Evolutionary conservation across 192 early-diverging fungal species (phyloP).

Genomic region (Podila verticillata): DNA sequence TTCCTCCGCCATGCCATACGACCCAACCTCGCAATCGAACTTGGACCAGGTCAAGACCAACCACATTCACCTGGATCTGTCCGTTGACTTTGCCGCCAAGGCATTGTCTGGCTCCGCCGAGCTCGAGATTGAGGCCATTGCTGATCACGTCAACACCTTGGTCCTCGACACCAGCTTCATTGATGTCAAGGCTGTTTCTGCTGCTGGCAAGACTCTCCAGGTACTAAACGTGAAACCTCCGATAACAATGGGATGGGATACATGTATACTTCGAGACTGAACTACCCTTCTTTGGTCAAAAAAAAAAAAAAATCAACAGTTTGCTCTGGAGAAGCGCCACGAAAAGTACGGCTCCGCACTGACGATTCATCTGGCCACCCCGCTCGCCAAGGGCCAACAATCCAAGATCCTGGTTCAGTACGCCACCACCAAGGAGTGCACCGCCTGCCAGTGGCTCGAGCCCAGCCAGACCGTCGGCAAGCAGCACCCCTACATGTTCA

Average conservation of each 20-base stretch:
- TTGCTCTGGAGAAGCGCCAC: constrained; percentile 62
- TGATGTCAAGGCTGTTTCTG: constrained; percentile 53
- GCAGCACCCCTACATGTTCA: constrained; percentile 94
- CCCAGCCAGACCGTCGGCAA: constrained; percentile 96
- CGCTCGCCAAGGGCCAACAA: constrained; percentile 55
- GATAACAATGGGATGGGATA: too few species aligned
- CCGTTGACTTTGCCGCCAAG: constrained; percentile 80
- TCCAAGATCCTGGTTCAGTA: constrained; percentile 77
- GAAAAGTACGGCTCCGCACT: constrained; percentile 79
- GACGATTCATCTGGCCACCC: constrained; percentile 62
- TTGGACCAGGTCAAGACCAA: constrained; percentile 74
- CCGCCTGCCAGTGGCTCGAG: constrained; percentile 92
- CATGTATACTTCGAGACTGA: too few species aligned
- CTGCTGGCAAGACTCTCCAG: constrained; percentile 37
- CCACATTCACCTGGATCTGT: constrained; percentile 80
- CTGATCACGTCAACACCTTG: constrained; percentile 63
- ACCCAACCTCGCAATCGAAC: constrained; percentile 90
- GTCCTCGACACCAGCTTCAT: constrained; percentile 79
- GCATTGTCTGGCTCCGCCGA: constrained; percentile 73
- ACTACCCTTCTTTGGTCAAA: too few species aligned
- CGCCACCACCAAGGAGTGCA: constrained; percentile 80
- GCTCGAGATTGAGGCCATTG: constrained; percentile 66
- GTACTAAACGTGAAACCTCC: constrained; percentile 10
- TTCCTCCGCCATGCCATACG: constrained; percentile 55
- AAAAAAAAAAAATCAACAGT: too few species aligned